Base-by-base conservation (phyloP, 2,329 filamentous ascomycete species). In the Xylariaceae sp. region DNA sequence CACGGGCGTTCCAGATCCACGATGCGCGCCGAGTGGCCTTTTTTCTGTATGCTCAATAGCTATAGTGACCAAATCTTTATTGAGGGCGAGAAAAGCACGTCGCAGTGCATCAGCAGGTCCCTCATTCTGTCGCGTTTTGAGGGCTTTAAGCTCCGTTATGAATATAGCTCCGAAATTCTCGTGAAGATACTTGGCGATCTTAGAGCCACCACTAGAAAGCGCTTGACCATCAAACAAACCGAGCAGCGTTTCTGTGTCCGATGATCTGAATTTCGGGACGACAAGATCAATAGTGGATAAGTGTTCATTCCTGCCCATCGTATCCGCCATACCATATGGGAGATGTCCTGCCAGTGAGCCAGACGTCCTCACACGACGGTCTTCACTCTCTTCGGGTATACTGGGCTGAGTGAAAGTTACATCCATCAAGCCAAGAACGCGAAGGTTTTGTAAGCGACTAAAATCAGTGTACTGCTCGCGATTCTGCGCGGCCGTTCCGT, bases 291-390 rank as follows among this genome's bases (percentile, higher is more conserved):
- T 88, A 2, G 92, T 96, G 4, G 94, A 97, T 45, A 99, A 76
- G 70, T 99, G 94, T 72, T 99, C 94, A 64, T 93, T 92, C 67
- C 86, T 89, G 32, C 94, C 94, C 11, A 99, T 78, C 11, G 91
- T 95, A 73, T 99, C 94, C 6, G 94, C 94, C 92, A 99, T 97
- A 57, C 94, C 94, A 67, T 99, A 99, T 1, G 91, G 88, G 72
- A 99, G 83, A 26, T 91, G 88, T 2, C 93, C 93, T 16, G 95
- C 92, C 50, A 93, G 76, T 1, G 93, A 96, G n/a, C 92, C 92
- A 23, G 94, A 95, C n/a, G 94, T 97, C 66, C 94, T 85, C 50
- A 99, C 91, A 79, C 94, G 89, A 55, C 92, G 85, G 70, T 99
- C 93, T 71, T 97, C 92, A 58, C 88, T 96, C 71, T 97, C 89